A percentile compares a stretch with the other conserved stretches of the same genome.
These are phyloP conservation scores for Saccharomycopsis fermentans DNA, from an alignment of 805 yeast species.

Conservation along the genomic window DNA sequence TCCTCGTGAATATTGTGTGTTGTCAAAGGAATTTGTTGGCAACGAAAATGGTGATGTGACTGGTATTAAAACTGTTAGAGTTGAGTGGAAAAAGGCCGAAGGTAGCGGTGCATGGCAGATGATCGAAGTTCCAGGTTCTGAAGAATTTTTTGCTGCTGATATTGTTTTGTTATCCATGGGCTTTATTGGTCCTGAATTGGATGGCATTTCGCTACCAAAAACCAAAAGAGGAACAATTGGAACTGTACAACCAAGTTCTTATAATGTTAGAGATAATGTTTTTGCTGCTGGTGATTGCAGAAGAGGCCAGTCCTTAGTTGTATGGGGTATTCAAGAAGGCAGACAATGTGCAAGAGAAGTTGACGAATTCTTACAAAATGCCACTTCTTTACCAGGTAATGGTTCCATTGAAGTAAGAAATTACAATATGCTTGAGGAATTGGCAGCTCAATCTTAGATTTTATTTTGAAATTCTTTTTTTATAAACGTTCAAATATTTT, in stretches of 20 bases:
- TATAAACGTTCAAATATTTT: too few relatives aligned
- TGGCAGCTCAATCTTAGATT: slow-evolving; percentile 16
- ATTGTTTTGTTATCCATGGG: slow-evolving; percentile 94
- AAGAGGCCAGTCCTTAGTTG: slow-evolving; percentile 95
- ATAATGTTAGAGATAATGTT: slow-evolving; percentile 61
- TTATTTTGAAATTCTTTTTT: background rate
- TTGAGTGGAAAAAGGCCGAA: slow-evolving; percentile 94
- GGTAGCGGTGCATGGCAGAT: slow-evolving; percentile 93
- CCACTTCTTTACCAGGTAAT: slow-evolving; percentile 80
- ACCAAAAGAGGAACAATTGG: slow-evolving; percentile 78
- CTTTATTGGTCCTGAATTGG: slow-evolving; percentile 90
- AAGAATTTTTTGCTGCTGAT: slow-evolving; percentile 91
- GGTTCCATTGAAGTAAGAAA: slow-evolving; percentile 87
- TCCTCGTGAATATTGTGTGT: slow-evolving; percentile 92
- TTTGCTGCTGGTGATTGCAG: slow-evolving; percentile 99
- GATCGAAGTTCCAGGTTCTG: slow-evolving; percentile 94
- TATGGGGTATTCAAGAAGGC: slow-evolving; percentile 99
- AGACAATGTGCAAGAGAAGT: slow-evolving; percentile 96
- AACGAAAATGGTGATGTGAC: slow-evolving; percentile 91
- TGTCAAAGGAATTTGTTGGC: slow-evolving; percentile 91
- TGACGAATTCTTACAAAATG: slow-evolving; percentile 68
- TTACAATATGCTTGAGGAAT: slow-evolving; percentile 57
- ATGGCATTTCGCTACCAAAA: slow-evolving; percentile 55
- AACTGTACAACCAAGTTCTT: slow-evolving; percentile 44
- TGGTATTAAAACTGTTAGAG: slow-evolving; percentile 93